These are phyloP conservation scores for Cenchrus americanus DNA, from an alignment of 176 grass and related monocot species.

Conservation along the genomic window DNA sequence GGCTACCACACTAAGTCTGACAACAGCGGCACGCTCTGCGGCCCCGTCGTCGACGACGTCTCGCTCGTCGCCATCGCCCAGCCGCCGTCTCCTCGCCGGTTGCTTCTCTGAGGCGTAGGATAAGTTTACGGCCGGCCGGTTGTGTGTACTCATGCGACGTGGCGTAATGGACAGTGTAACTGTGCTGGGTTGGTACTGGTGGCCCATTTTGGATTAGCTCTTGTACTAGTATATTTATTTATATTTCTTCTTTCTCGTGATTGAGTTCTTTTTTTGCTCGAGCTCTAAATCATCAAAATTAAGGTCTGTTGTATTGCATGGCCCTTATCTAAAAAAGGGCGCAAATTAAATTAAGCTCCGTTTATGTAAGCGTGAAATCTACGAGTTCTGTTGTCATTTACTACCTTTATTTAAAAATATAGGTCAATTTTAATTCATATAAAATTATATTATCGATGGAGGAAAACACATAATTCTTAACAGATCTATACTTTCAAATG, in stretches of 20 bases:
- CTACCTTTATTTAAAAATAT: too few species aligned
- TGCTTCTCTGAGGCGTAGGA: background rate
- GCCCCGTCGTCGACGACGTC: constrained; percentile 55
- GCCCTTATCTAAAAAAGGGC: too few species aligned
- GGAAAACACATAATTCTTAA: too few species aligned
- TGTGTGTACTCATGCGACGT: background rate
- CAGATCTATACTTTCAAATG: too few species aligned
- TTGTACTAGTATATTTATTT: background rate
- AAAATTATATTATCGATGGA: too few species aligned
- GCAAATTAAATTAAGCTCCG: too few species aligned
- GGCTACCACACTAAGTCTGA: constrained; percentile 51
- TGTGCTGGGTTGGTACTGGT: background rate
- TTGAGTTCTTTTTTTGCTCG: too few species aligned
- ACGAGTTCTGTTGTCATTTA: too few species aligned
- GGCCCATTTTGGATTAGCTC: background rate
- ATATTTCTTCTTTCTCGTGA: background rate
- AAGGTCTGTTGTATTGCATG: too few species aligned
- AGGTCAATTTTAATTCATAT: too few species aligned
- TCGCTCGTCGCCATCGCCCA: constrained; percentile 35
- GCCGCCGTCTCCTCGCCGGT: background rate
- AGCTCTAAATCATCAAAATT: too few species aligned
- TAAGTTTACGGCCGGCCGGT: background rate
- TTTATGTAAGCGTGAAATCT: too few species aligned
- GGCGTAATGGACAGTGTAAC: background rate
- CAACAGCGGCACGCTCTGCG: constrained; percentile 61